phyloP scores from a whole-genome alignment of 176 grass and related monocot species.

The Pontederia crassipes region DNA sequence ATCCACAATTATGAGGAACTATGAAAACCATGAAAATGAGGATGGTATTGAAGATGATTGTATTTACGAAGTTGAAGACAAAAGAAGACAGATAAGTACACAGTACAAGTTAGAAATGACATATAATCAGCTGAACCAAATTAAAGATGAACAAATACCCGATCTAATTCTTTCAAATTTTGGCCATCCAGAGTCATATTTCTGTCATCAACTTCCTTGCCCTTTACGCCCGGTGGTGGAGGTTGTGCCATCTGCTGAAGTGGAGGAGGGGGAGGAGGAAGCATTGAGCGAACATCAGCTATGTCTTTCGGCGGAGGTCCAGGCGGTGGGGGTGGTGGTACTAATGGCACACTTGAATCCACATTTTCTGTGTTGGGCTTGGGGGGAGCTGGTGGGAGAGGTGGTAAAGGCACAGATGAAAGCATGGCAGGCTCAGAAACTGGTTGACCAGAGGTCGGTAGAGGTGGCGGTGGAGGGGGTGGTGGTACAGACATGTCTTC shows the following conservation, averaged over 20 bases:
- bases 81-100: background rate
- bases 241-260: constrained; percentile 38
- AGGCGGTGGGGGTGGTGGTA: constrained; percentile 66
- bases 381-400: background rate
- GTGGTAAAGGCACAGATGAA: constrained; percentile 9
- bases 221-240: constrained; percentile 21
- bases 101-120: background rate
- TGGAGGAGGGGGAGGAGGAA: constrained; percentile 55
- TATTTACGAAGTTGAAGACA: background rate
- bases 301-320: constrained; percentile 57
- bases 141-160: constrained; percentile 26
- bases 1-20: too few species aligned
- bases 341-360: constrained; percentile 23
- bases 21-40: too few species aligned
- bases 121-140: too few species aligned
- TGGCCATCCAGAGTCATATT: constrained; percentile 18
- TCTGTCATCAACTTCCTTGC: constrained; percentile 32
- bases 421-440: constrained; percentile 3
- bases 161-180: constrained; percentile 30
- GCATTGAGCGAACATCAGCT: constrained; percentile 30
- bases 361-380: background rate
- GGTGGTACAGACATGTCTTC: constrained; percentile 6
- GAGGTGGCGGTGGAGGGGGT: constrained; percentile 13
- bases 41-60: too few species aligned
- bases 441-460: constrained; percentile 1